A percentile compares a stretch with the other conserved stretches of the same genome.
Conservation (phyloP, 164 flowering plant species). For the Stephania japonica region DNA sequence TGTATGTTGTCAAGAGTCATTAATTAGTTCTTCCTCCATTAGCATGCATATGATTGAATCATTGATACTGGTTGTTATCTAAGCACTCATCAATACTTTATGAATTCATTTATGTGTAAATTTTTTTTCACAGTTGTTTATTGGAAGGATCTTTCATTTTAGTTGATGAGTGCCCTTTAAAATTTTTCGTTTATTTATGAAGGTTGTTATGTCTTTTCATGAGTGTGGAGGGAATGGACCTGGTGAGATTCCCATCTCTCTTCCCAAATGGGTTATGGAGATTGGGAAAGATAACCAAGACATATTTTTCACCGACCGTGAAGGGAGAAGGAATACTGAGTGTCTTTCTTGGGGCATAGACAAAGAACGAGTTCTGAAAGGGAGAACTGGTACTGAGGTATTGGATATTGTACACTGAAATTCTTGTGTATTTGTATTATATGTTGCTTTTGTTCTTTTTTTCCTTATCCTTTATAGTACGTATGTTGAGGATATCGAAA, state of each 20-base stretch:
- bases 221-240: slow-evolving; percentile 62
- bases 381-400: slow-evolving; percentile 91
- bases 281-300: slow-evolving; percentile 74
- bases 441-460: neutral
- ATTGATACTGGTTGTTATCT: neutral
- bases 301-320: slow-evolving; percentile 83
- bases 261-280: slow-evolving; percentile 85
- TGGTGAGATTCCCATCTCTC: slow-evolving; percentile 44
- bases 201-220: slow-evolving; percentile 93
- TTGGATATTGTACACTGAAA: neutral
- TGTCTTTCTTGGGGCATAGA: slow-evolving; percentile 85
- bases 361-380: slow-evolving; percentile 70
- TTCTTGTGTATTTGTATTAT: neutral
- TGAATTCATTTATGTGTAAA: neutral
- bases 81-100: neutral
- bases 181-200: slow-evolving; percentile 11
- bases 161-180: slow-evolving; percentile 8
- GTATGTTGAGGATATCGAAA: neutral
- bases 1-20: neutral
- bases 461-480: neutral
- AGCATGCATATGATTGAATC: neutral
- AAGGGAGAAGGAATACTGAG: slow-evolving; percentile 74
- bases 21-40: neutral
- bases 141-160: neutral
- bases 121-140: neutral